A percentile compares a stretch with the other conserved stretches of the same genome.
Conservation (phyloP, 2,329 filamentous ascomycete species). For the Exophiala dermatitidis region DNA sequence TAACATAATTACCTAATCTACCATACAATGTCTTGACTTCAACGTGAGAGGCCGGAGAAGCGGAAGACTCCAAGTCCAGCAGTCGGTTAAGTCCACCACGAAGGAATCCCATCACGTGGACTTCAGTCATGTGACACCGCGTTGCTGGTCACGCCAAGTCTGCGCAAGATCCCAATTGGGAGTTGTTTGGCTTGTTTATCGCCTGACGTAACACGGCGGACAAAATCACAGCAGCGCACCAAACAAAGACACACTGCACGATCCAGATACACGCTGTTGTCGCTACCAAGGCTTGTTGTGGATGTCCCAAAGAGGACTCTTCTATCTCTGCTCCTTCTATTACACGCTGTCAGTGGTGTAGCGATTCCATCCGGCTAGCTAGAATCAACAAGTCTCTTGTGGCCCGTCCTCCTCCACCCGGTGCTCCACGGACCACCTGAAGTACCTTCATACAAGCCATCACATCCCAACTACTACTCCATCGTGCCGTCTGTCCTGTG, state of each 20-base stretch:
- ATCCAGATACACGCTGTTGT: too few relatives aligned
- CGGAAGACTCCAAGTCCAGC: too few relatives aligned
- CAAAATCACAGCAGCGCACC: not conserved
- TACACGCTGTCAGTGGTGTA: too few relatives aligned
- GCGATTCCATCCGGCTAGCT: too few relatives aligned
- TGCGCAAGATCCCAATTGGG: not conserved
- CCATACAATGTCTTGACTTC: too few relatives aligned
- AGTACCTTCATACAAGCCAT: not conserved
- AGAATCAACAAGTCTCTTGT: not conserved
- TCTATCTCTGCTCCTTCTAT: too few relatives aligned
- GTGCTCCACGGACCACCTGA: not conserved
- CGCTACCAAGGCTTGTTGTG: too few relatives aligned
- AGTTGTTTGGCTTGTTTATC: not conserved
- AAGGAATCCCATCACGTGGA: not conserved
- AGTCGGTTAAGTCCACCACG: too few relatives aligned
- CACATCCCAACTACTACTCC: not conserved
- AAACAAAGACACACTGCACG: not conserved
- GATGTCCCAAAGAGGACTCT: too few relatives aligned
- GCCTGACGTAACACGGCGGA: not conserved
- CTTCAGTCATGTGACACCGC: not conserved
- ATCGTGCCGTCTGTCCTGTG: not conserved
- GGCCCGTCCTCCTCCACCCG: not conserved
- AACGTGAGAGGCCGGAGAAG: not conserved
- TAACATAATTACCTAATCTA: too few relatives aligned
- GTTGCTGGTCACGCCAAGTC: not conserved